Evolutionary conservation across 768 basidiomycete species (phyloP), one percentile per base, ranked within the genome.

Genomic region (Mycena rebaudengoi): DNA sequence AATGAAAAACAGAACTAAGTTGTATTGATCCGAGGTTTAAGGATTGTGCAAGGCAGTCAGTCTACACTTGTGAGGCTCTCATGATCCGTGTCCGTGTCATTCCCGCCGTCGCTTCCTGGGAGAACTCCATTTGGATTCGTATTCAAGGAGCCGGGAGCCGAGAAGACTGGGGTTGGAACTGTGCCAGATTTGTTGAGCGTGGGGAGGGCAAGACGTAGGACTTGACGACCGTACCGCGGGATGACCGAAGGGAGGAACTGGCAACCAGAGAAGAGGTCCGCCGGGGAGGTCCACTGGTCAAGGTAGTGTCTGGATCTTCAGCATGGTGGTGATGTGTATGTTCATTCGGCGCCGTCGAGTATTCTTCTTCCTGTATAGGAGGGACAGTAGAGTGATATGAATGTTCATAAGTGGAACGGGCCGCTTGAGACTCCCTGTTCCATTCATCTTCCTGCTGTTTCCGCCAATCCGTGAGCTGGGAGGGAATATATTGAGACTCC

Each of bases 61-160:
- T 85, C 81, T 41, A 86, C 82, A 66, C 85, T 85, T 14, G 85
- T 86, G 59, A 86, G 77, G 73, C 85, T 86, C 49, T 79, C 80
- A 35, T 76, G 75, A 54, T 83, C 79, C 29, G 69, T 71, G 49
- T 81, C 79, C 37, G 77, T 79, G 51, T 76, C 81, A 35, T 83
- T 82, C 44, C 74, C 73, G 33, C 70, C 73, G n/a, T 78, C 73
- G 28, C 70, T 73, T 33, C 39, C 48, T 37, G 25, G 13, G 26
- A 26, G 39, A 48, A 48, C 50, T 51, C 53, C 40, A 55, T 52
- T 60, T 40, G 33, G 23, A 12, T 37, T 60, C 14, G 26, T 44
- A 25, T 39, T 57, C 16, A 57, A 53, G 35, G 41, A 63, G n/a
- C 57, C 39, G 51, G 62, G 54, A 23, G 49, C 37, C 28, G 62